phyloP scores from a whole-genome alignment of 2,329 filamentous ascomycete species.

The Camptophora hylomeconis region DNA sequence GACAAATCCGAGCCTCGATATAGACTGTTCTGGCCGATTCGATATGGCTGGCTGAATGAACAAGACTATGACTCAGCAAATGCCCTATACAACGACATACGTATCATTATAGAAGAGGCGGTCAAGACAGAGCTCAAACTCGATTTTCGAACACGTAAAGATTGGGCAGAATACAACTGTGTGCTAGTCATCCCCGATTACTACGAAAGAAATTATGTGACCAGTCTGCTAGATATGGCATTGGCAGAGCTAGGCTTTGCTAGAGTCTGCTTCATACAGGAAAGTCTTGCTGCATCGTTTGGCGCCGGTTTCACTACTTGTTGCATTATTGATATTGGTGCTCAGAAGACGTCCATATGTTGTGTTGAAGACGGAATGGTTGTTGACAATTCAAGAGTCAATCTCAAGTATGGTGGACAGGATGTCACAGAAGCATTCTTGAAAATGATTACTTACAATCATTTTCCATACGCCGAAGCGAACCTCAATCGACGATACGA shows the following conservation, averaged over 20 bases:
- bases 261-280: constrained; percentile 85
- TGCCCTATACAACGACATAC: constrained; percentile 74
- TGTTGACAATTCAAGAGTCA: constrained; percentile 86
- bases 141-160: constrained; percentile 31
- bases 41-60: constrained; percentile 78
- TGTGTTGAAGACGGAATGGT: constrained; percentile 95
- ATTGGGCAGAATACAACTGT: constrained; percentile 84
- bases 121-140: constrained; percentile 59
- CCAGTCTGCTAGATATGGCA: constrained; percentile 68
- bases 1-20: constrained; percentile 83
- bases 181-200: constrained; percentile 96
- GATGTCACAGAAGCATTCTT: constrained; percentile 92
- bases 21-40: constrained; percentile 85
- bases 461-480: constrained; percentile 91
- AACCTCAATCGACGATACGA: constrained; percentile 84
- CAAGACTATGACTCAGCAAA: constrained; percentile 70
- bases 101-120: constrained; percentile 72
- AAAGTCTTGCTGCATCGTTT: constrained; percentile 87
- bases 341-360: constrained; percentile 92
- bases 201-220: constrained; percentile 89
- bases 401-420: constrained; percentile 82
- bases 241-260: constrained; percentile 84
- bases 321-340: constrained; percentile 91
- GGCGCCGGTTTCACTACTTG: constrained; percentile 88
- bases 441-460: constrained; percentile 95